Percentiles rank a stretch among this genome's conserved stretches.
Evolutionary conservation across 2,329 filamentous ascomycete genomes (phyloP).

Genomic region (Verticillium longisporum): DNA sequence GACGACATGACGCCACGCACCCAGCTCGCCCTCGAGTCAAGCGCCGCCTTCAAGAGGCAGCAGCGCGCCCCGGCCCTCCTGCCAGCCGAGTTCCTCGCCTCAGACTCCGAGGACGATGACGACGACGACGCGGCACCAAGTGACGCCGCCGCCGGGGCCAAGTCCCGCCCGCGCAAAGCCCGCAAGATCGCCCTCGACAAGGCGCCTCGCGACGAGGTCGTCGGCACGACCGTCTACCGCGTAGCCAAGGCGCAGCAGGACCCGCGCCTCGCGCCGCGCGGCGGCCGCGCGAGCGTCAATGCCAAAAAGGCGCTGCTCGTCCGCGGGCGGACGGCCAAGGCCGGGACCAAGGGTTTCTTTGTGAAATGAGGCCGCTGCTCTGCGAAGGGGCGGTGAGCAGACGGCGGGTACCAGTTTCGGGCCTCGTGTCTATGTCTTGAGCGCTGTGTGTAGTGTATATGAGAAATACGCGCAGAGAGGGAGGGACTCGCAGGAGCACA

Average conservation of each 20-base stretch:
- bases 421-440: no score
- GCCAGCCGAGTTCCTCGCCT: slow-evolving; percentile 48
- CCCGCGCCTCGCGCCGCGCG: slow-evolving; percentile 39
- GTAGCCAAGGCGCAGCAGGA: slow-evolving; percentile 35
- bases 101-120: slow-evolving; percentile 34
- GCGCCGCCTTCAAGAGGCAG: not conserved
- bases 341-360: slow-evolving; percentile 37
- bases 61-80: slow-evolving; percentile 32
- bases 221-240: slow-evolving; percentile 49
- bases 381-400: not conserved
- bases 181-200: slow-evolving; percentile 31
- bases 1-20: slow-evolving; percentile 11
- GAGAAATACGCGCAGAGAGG: no score
- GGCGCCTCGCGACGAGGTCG: slow-evolving; percentile 35
- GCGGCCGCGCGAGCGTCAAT: slow-evolving; percentile 31
- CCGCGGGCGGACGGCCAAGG: slow-evolving; percentile 32
- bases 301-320: slow-evolving; percentile 37
- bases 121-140: slow-evolving; percentile 17
- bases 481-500: not conserved
- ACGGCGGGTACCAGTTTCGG: no score
- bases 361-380: slow-evolving; percentile 12
- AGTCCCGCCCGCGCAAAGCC: slow-evolving; percentile 26
- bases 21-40: slow-evolving; percentile 2
- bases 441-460: no score
- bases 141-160: slow-evolving; percentile 13